Conservation (phyloP, 371 early-diverging fungal species). For the Mortierella sp. region DNA sequence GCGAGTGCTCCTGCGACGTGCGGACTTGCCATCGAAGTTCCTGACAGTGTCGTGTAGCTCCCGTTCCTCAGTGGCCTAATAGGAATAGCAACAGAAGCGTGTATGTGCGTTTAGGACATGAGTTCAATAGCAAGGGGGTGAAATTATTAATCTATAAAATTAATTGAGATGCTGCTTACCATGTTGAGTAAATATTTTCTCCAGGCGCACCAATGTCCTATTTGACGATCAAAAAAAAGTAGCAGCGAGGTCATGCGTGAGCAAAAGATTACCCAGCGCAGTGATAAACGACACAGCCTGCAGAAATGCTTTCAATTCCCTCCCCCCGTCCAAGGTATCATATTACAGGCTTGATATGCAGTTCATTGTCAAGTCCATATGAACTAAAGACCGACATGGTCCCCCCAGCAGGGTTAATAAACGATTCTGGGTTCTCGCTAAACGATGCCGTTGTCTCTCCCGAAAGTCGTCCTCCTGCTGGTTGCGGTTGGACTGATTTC, state of each 20-base stretch:
- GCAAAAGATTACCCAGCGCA: neutral
- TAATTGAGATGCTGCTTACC: constrained; percentile 14
- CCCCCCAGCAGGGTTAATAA: constrained; percentile 37
- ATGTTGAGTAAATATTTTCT: constrained; percentile 51
- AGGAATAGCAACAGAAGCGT: neutral
- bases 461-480: neutral
- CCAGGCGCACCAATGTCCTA: constrained; percentile 52
- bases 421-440: neutral
- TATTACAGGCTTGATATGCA: constrained; percentile 47
- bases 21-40: constrained; percentile 72
- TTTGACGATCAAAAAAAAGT: neutral
- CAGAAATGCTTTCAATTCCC: neutral
- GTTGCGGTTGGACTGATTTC: neutral
- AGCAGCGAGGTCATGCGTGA: neutral
- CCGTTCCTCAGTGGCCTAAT: constrained; percentile 33
- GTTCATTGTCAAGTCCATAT: constrained; percentile 46
- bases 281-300: neutral
- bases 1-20: constrained; percentile 73
- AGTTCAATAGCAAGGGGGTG: neutral
- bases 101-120: neutral
- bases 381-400: constrained; percentile 35
- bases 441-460: constrained; percentile 11
- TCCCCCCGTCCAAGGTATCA: neutral
- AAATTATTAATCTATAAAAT: neutral
- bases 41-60: constrained; percentile 53